Evolutionary conservation across 495 filamentous ascomycete genomes (phyloP).

Genomic region (Penicillium cinerascens): DNA sequence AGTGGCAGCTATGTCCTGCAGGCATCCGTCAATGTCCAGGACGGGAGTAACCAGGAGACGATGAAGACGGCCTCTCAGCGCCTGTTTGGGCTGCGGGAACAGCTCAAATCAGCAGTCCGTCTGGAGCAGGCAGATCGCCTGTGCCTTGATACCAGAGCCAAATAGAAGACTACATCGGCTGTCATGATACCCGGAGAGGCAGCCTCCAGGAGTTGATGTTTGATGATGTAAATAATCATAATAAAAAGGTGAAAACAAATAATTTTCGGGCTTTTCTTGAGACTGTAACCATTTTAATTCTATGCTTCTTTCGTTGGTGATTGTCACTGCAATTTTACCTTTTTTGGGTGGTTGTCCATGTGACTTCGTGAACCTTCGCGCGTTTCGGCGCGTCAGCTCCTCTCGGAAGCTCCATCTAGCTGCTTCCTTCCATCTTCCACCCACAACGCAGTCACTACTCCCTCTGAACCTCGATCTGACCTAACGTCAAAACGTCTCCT

Average conservation of each 20-base stretch:
- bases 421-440: background rate
- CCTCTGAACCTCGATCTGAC: background rate
- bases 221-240: background rate
- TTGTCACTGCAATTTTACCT: background rate
- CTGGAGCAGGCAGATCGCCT: constrained; percentile 61
- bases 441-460: background rate
- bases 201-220: constrained; percentile 14
- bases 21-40: constrained; percentile 45
- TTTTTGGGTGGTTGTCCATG: constrained; percentile 29
- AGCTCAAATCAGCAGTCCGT: constrained; percentile 61
- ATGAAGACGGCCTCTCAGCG: constrained; percentile 57
- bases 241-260: background rate
- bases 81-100: constrained; percentile 56
- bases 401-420: background rate
- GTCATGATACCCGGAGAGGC: constrained; percentile 25
- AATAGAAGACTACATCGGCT: constrained; percentile 26
- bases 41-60: constrained; percentile 49
- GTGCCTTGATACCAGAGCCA: constrained; percentile 62
- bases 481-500: constrained; percentile 14
- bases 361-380: constrained; percentile 42
- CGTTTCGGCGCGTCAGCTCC: constrained; percentile 25
- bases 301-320: background rate
- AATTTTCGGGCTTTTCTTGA: background rate
- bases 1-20: constrained; percentile 52
- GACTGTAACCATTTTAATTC: background rate